These are phyloP conservation scores for Cladosporium sp. DNA, from an alignment of 2,329 filamentous ascomycete genomes.

Conservation along the genomic window DNA sequence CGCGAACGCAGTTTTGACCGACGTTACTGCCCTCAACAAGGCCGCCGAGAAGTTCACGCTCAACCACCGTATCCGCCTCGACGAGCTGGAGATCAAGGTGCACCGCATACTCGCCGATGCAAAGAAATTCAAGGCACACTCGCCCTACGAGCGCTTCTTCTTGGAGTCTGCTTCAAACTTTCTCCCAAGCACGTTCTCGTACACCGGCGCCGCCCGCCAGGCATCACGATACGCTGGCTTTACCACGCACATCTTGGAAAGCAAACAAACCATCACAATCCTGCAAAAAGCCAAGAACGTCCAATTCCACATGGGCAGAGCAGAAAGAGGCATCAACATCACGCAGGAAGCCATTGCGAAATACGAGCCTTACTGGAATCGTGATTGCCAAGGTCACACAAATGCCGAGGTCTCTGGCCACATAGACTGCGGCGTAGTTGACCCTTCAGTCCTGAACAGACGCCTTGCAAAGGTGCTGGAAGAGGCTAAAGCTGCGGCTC, in stretches of 20 bases:
- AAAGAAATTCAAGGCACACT: background rate
- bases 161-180: background rate
- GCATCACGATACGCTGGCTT: background rate
- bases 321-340: background rate
- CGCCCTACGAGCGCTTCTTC: background rate
- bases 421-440: background rate
- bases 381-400: background rate
- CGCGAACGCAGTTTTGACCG: background rate
- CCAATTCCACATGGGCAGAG: background rate
- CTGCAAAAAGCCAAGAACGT: background rate
- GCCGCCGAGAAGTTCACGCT: background rate
- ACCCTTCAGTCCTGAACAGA: background rate
- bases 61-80: background rate
- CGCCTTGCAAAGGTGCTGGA: background rate
- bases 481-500: background rate
- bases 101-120: background rate
- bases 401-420: background rate
- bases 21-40: background rate
- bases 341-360: background rate
- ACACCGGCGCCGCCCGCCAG: background rate
- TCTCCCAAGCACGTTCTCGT: background rate
- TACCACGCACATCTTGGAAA: background rate
- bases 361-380: background rate
- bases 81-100: background rate
- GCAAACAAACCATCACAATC: background rate